Percentiles rank a stretch among this genome's conserved stretches.
phyloP scores from a whole-genome alignment of 148 eudicot genomes.

The Polygonum maritimum region DNA sequence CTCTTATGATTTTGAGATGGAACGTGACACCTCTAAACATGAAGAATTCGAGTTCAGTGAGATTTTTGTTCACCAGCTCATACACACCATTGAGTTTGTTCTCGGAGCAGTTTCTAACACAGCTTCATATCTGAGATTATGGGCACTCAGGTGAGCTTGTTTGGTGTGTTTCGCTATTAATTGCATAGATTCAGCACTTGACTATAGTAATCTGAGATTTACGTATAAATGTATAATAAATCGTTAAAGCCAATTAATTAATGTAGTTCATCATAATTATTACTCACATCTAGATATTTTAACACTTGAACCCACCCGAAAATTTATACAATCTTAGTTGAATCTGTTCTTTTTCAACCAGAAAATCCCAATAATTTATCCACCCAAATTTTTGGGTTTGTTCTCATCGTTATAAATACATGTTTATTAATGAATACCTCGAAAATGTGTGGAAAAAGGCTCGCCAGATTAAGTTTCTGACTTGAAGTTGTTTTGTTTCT shows the following conservation, averaged over 20 bases:
- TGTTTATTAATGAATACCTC: too few species aligned
- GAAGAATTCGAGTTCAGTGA: conserved; percentile 73
- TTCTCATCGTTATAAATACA: too few species aligned
- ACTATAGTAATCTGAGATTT: too few species aligned
- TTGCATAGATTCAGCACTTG: too few species aligned
- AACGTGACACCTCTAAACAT: conserved; percentile 44
- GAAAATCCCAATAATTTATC: too few species aligned
- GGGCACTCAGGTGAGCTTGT: conserved; percentile 71
- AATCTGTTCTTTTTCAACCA: neutral
- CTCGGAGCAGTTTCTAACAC: conserved; percentile 89
- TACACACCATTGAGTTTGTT: conserved; percentile 84
- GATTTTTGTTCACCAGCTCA: conserved; percentile 74
- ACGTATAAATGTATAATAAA: too few species aligned
- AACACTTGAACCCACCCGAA: neutral
- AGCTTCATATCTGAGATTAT: conserved; percentile 78
- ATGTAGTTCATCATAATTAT: neutral
- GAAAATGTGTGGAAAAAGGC: too few species aligned
- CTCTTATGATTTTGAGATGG: conserved; percentile 37
- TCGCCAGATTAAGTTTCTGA: too few species aligned
- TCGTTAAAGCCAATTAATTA: too few species aligned
- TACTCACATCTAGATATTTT: neutral
- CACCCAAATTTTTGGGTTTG: too few species aligned
- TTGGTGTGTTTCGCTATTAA: neutral
- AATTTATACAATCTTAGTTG: too few species aligned
- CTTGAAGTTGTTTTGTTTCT: too few species aligned